phyloP scores from a whole-genome alignment of 2,329 filamentous ascomycete species.

The Dryadomyces sulphureus region DNA sequence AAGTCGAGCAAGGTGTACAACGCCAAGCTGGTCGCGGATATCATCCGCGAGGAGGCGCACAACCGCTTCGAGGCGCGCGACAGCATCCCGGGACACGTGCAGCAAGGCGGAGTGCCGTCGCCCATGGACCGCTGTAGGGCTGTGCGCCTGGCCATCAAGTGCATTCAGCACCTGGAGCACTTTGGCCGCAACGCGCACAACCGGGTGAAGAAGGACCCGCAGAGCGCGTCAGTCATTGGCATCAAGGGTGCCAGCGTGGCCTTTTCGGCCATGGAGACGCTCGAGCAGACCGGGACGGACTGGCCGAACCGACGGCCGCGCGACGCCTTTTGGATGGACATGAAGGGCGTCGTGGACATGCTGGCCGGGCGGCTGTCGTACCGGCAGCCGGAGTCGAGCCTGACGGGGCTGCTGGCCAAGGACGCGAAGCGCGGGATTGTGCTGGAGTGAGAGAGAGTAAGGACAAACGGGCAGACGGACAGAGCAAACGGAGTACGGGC shows the following conservation, averaged over 20 bases:
- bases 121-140: constrained; percentile 94
- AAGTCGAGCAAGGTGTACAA: constrained; percentile 81
- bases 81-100: constrained; percentile 84
- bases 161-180: constrained; percentile 76
- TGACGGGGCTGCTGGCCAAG: constrained; percentile 41
- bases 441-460: neutral
- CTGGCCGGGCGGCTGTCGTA: constrained; percentile 57
- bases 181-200: constrained; percentile 52
- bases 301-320: constrained; percentile 82
- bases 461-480: too few relatives aligned
- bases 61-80: constrained; percentile 86
- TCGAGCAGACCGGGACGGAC: constrained; percentile 79
- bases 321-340: constrained; percentile 67
- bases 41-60: constrained; percentile 86
- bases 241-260: constrained; percentile 81
- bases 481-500: too few relatives aligned
- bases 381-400: constrained; percentile 29
- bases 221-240: constrained; percentile 72
- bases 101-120: constrained; percentile 84
- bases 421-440: constrained; percentile 40
- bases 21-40: constrained; percentile 85
- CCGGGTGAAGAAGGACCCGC: constrained; percentile 57
- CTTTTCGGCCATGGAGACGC: constrained; percentile 66
- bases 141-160: constrained; percentile 83
- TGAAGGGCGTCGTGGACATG: constrained; percentile 73